Evolutionary conservation across 495 filamentous ascomycete species (phyloP).

Genomic region (Penicillium roqueforti): DNA sequence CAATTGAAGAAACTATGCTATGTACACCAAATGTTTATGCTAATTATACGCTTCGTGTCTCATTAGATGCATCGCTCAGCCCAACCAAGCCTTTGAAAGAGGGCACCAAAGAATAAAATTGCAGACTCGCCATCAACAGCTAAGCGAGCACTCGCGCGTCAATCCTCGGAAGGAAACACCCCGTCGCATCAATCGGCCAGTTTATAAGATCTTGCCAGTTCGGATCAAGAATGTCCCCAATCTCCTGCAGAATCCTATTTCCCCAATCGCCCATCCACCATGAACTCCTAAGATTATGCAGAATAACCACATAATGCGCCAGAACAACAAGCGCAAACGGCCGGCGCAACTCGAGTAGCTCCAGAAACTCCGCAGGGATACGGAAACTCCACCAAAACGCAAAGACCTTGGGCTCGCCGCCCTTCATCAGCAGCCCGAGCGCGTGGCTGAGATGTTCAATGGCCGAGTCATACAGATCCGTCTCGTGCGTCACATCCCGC

Average conservation of each 20-base stretch:
- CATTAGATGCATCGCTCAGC: constrained; percentile 16
- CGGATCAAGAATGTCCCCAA: constrained; percentile 27
- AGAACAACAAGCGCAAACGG: constrained; percentile 54
- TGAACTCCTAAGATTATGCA: constrained; percentile 44
- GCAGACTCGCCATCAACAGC: neutral
- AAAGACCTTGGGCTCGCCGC: constrained; percentile 34
- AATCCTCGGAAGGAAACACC: constrained; percentile 26
- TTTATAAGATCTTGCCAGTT: constrained; percentile 33
- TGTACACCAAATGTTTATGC: constrained; percentile 15
- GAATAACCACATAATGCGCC: constrained; percentile 48
- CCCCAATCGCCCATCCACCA: constrained; percentile 54
- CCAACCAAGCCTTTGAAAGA: neutral
- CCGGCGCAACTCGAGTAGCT: constrained; percentile 44
- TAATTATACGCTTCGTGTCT: constrained; percentile 21
- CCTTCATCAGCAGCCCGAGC: constrained; percentile 32
- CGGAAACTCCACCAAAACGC: constrained; percentile 50
- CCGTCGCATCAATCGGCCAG: constrained; percentile 42
- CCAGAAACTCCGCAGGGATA: constrained; percentile 48
- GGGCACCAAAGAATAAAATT: too few relatives aligned
- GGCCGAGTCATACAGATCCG: constrained; percentile 25
- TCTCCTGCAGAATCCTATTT: constrained; percentile 26
- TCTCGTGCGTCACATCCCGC: constrained; percentile 28
- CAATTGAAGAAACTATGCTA: constrained; percentile 5
- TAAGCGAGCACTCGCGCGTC: neutral
- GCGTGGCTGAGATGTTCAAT: constrained; percentile 30